A percentile compares a stretch with the other conserved stretches of the same genome.
These are phyloP conservation scores for Tricholoma bakamatsutake DNA, from an alignment of 768 basidiomycete genomes.

Conservation along the genomic window DNA sequence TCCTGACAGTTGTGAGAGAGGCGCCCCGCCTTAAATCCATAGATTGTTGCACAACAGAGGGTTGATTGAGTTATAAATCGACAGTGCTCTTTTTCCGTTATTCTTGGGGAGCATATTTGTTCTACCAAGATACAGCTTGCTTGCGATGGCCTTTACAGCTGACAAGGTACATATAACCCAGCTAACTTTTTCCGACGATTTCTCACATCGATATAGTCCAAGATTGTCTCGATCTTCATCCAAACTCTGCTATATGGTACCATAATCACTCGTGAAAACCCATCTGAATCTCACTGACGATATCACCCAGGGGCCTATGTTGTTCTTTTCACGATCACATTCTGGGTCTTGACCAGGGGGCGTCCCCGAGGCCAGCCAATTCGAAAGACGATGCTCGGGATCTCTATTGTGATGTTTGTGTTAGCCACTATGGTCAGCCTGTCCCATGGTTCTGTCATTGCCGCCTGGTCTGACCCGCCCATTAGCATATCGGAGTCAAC, in stretches of 20 bases:
- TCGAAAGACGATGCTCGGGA: conserved; percentile 25
- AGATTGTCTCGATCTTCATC: conserved; percentile 20
- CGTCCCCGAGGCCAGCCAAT: conserved; percentile 19
- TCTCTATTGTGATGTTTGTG: conserved; percentile 26
- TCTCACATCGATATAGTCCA: conserved; percentile 8
- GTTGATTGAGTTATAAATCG: neutral
- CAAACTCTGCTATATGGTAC: conserved; percentile 22
- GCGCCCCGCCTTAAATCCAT: too few relatives aligned
- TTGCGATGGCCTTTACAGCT: conserved; percentile 8
- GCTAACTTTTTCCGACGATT: too few relatives aligned
- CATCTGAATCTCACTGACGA: neutral
- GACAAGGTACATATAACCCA: conserved; percentile 5
- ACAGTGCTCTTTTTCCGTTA: neutral
- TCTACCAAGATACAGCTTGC: neutral
- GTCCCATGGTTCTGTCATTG: neutral
- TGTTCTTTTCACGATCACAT: conserved; percentile 24
- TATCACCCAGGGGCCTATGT: conserved; percentile 19
- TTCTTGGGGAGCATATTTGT: neutral
- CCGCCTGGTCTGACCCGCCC: neutral
- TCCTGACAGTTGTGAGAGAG: too few relatives aligned
- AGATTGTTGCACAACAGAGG: neutral
- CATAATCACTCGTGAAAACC: neutral
- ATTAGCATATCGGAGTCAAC: conserved; percentile 31
- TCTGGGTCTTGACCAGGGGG: conserved; percentile 23
- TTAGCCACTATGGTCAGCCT: conserved; percentile 25